Evolutionary conservation across 2,329 filamentous ascomycete species (phyloP).

Genomic region (Acrocalymma vagum): DNA sequence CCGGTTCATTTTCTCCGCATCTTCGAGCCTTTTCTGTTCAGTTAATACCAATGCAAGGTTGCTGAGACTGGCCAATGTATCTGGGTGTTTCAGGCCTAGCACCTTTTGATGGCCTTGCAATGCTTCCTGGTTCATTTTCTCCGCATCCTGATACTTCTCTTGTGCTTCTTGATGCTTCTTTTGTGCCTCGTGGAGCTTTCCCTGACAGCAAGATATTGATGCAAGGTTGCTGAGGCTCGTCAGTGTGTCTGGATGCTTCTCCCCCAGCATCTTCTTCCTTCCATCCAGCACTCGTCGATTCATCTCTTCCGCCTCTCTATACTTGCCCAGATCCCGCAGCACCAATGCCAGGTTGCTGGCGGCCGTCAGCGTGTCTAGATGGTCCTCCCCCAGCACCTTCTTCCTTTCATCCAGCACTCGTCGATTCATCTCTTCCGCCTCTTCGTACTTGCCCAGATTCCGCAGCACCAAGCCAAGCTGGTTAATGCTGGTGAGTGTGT

Average conservation of each 20-base stretch:
- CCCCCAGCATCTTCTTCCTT: constrained; percentile 9
- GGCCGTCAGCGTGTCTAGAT: constrained; percentile 8
- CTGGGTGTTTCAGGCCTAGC: constrained; percentile 9
- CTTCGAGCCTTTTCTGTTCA: constrained; percentile 8
- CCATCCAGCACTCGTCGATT: constrained; percentile 10
- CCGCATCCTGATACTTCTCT: constrained; percentile 3
- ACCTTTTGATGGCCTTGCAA: too few relatives aligned
- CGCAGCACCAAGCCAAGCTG: constrained; percentile 6
- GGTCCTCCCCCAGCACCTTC: constrained; percentile 6
- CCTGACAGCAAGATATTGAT: constrained; percentile 1
- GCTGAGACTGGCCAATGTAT: constrained; percentile 5
- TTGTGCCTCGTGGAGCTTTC: constrained; percentile 7
- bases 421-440: constrained; percentile 1
- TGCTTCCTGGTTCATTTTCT: too few relatives aligned
- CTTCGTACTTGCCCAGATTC: constrained; percentile 9
- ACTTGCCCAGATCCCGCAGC: constrained; percentile 10
- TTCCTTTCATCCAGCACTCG: constrained; percentile 6
- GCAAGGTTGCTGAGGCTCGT: constrained; percentile 9
- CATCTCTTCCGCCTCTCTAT: constrained; percentile 9
- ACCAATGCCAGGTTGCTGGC: constrained; percentile 10
- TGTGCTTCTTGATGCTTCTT: neutral
- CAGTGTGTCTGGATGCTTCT: constrained; percentile 6
- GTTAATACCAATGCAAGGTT: constrained; percentile 9
- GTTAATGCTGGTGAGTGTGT: constrained; percentile 11
- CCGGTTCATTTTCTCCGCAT: constrained; percentile 6